Conservation (phyloP, 345 rosid genomes). For the Tarenaya hassleriana region DNA sequence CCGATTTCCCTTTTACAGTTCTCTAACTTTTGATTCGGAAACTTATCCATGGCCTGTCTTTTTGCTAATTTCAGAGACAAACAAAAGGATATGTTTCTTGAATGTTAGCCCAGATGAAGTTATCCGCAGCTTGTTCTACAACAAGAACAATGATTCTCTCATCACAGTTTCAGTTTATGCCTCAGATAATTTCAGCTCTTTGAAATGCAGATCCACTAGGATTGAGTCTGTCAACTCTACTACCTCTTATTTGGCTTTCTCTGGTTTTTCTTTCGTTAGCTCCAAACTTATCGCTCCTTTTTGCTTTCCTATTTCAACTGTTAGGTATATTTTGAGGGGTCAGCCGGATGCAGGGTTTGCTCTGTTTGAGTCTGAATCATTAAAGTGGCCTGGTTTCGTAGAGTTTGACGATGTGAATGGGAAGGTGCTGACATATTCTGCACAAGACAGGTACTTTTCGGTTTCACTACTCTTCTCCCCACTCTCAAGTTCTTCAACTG, state of each 20-base stretch:
- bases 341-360: conserved; percentile 95
- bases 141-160: conserved; percentile 94
- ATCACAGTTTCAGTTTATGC: conserved; percentile 97
- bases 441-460: conserved; percentile 71
- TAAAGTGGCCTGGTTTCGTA: conserved; percentile 98
- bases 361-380: conserved; percentile 89
- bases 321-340: conserved; percentile 83
- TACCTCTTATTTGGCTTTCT: neutral
- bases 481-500: conserved; percentile 14
- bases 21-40: conserved; percentile 2
- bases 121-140: conserved; percentile 79
- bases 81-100: conserved; percentile 74
- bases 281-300: neutral
- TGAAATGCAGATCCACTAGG: conserved; percentile 93
- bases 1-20: neutral
- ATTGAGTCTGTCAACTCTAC: conserved; percentile 54
- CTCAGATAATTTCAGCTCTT: conserved; percentile 87
- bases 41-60: conserved; percentile 6
- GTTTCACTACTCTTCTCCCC: conserved; percentile 7
- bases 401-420: conserved; percentile 99
- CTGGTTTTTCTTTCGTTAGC: neutral
- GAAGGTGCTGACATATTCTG: conserved; percentile 89
- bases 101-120: conserved; percentile 94
- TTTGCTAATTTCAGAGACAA: conserved; percentile 55
- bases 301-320: conserved; percentile 15